Percentiles rank a stretch among this genome's conserved stretches.
Evolutionary conservation across 2,329 filamentous ascomycete species (phyloP).

Genomic region (Neophaeococcomyces mojaviensis): DNA sequence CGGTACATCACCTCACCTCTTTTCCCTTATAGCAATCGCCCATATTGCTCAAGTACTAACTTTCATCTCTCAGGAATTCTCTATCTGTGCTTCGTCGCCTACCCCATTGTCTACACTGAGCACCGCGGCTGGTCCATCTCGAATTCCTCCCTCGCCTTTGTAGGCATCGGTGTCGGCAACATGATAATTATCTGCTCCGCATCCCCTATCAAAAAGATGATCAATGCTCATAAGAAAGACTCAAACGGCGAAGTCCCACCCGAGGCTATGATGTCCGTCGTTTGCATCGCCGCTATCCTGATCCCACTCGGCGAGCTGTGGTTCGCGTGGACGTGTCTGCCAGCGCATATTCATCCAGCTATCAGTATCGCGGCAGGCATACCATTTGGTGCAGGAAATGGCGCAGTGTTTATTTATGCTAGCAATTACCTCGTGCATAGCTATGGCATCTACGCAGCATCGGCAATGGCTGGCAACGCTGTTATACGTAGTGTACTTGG

Average conservation of each 20-base stretch:
- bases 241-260: conserved; percentile 53
- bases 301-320: conserved; percentile 73
- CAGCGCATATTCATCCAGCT: conserved; percentile 71
- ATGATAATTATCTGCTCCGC: conserved; percentile 47
- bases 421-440: conserved; percentile 71
- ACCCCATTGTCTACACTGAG: conserved; percentile 73
- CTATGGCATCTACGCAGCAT: conserved; percentile 76
- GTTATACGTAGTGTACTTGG: conserved; percentile 66
- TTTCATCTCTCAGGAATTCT: conserved; percentile 51
- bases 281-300: conserved; percentile 68
- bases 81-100: conserved; percentile 84
- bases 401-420: conserved; percentile 72
- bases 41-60: not conserved
- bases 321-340: conserved; percentile 83
- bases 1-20: conserved; percentile 27
- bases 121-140: conserved; percentile 70
- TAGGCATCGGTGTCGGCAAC: conserved; percentile 58
- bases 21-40: not conserved
- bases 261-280: conserved; percentile 72
- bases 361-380: conserved; percentile 69
- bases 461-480: conserved; percentile 70
- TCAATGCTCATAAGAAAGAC: conserved; percentile 63
- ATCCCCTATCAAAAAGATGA: conserved; percentile 67
- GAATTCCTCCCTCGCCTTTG: conserved; percentile 67
- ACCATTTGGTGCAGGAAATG: conserved; percentile 71